phyloP scores from a whole-genome alignment of 2,329 filamentous ascomycete species.

The Colletotrichum agaves region DNA sequence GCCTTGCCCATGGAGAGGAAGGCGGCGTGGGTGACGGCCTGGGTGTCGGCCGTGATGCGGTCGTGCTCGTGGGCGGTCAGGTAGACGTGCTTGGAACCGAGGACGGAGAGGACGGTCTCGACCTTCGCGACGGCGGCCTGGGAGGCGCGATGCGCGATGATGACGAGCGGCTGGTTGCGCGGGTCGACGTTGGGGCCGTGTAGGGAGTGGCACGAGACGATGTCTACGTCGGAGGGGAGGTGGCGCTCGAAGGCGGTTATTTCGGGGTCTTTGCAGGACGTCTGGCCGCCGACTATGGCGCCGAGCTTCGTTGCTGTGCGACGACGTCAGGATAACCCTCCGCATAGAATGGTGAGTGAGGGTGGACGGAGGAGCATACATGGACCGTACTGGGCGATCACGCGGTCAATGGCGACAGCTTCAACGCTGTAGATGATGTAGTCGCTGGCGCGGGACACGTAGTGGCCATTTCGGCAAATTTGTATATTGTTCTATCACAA shows the following conservation, averaged over 20 bases:
- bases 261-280: conserved; percentile 97
- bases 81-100: conserved; percentile 87
- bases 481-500: conserved; percentile 75
- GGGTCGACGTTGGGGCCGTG: conserved; percentile 93
- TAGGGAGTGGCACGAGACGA: conserved; percentile 95
- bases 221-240: conserved; percentile 88
- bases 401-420: conserved; percentile 86
- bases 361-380: conserved; percentile 67
- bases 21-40: conserved; percentile 96
- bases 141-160: conserved; percentile 93
- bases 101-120: conserved; percentile 82
- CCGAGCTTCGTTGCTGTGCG: conserved; percentile 87
- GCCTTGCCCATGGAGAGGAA: conserved; percentile 98
- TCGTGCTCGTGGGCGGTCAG: conserved; percentile 91
- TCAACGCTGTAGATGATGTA: conserved; percentile 99
- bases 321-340: not conserved
- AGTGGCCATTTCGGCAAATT: conserved; percentile 93
- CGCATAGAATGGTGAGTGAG: conserved; percentile 27
- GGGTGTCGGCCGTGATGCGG: conserved; percentile 96
- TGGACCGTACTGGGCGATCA: conserved; percentile 90
- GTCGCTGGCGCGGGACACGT: conserved; percentile 95
- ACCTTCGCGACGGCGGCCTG: conserved; percentile 81
- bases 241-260: conserved; percentile 92
- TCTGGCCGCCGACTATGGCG: conserved; percentile 96
- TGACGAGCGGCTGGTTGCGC: conserved; percentile 87